These are phyloP conservation scores for Trematosphaeria pertusa DNA, from an alignment of 2,329 filamentous ascomycete genomes.

Conservation along the genomic window DNA sequence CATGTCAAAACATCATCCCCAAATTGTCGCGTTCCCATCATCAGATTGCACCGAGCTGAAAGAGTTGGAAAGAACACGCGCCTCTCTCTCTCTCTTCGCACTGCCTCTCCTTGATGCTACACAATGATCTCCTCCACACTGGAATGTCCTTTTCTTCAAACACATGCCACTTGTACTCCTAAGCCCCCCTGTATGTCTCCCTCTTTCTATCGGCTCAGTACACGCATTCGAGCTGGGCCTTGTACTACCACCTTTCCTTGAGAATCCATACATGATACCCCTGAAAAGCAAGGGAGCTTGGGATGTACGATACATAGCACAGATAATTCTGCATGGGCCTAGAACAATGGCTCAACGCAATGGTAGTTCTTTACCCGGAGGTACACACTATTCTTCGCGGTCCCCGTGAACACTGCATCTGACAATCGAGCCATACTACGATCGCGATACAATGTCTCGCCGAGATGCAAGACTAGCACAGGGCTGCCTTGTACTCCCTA, in stretches of 20 bases:
- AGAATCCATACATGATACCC: slow-evolving; percentile 1
- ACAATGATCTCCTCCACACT: neutral
- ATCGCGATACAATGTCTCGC: too few relatives aligned
- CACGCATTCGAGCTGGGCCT: neutral
- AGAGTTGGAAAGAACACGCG: too few relatives aligned
- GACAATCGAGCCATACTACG: too few relatives aligned
- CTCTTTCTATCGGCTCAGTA: neutral
- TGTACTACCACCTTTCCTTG: slow-evolving; percentile 3
- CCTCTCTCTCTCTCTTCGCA: too few relatives aligned
- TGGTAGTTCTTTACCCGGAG: too few relatives aligned
- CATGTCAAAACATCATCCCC: too few relatives aligned
- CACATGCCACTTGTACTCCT: too few relatives aligned
- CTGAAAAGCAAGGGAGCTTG: slow-evolving; percentile 1
- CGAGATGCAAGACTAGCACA: too few relatives aligned
- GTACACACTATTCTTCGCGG: too few relatives aligned
- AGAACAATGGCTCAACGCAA: neutral
- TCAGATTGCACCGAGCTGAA: neutral
- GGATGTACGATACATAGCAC: neutral
- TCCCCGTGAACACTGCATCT: too few relatives aligned
- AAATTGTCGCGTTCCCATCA: neutral
- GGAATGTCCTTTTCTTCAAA: neutral
- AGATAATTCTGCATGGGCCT: neutral
- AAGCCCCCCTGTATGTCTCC: neutral
- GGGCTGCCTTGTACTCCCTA: too few relatives aligned
- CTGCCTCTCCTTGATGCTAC: neutral